phyloP scores from a whole-genome alignment of 164 flowering plant genomes.

The Chloranthus sessilifolius region DNA sequence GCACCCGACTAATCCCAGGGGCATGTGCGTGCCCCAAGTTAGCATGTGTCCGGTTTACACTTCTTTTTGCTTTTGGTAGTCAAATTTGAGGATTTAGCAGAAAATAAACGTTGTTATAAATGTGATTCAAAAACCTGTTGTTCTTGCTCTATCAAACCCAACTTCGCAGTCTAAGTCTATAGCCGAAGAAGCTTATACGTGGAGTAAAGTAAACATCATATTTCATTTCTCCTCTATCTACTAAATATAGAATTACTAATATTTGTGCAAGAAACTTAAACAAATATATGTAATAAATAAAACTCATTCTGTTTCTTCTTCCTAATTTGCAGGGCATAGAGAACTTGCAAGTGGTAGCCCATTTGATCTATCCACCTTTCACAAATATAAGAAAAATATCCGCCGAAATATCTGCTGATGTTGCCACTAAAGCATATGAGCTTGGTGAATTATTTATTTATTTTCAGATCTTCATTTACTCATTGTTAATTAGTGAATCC shows the following conservation, averaged over 20 bases:
- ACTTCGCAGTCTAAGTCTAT: conserved; percentile 95
- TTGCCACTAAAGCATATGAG: conserved; percentile 91
- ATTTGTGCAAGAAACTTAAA: too few species aligned
- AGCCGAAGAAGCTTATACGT: conserved; percentile 88
- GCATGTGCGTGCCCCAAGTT: too few species aligned
- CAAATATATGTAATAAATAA: too few species aligned
- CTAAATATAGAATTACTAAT: too few species aligned
- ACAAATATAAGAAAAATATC: conserved; percentile 85
- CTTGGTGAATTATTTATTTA: conserved; percentile 50
- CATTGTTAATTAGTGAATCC: too few species aligned
- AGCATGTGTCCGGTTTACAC: too few species aligned
- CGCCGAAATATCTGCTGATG: conserved; percentile 84
- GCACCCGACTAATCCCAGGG: too few species aligned
- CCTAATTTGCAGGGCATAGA: conserved; percentile 65
- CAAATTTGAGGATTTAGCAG: too few species aligned
- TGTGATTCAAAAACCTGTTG: conserved; percentile 70
- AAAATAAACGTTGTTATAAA: not conserved
- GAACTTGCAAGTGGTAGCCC: conserved; percentile 96
- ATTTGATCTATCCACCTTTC: conserved; percentile 85
- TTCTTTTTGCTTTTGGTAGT: too few species aligned
- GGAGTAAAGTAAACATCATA: conserved; percentile 85
- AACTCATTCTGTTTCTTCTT: too few species aligned
- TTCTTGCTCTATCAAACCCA: conserved; percentile 91
- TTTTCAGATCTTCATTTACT: too few species aligned
- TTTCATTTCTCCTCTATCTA: too few species aligned